These are phyloP conservation scores for Colletotrichum trifolii DNA, from an alignment of 2,329 filamentous ascomycete genomes.

Conservation along the genomic window DNA sequence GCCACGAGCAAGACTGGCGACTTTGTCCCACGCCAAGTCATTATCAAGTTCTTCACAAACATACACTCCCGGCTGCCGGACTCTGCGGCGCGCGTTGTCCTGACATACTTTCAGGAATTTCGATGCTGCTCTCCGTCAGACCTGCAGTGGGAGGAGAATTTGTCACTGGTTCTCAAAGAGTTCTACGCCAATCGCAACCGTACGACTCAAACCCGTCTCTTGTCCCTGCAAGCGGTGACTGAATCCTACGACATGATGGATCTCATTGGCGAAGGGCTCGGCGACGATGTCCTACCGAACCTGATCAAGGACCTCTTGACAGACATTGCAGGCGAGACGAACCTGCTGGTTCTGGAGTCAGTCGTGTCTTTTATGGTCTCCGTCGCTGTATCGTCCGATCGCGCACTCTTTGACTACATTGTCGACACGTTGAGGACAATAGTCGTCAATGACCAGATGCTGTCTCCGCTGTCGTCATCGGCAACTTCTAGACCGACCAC, in stretches of 20 bases:
- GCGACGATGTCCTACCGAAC: constrained; percentile 66
- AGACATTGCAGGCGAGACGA: constrained; percentile 70
- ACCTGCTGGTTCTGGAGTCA: constrained; percentile 72
- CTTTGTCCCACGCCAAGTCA: constrained; percentile 72
- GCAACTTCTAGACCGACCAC: constrained; percentile 42
- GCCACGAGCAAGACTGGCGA: constrained; percentile 59
- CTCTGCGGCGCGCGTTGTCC: constrained; percentile 70
- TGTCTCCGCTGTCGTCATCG: constrained; percentile 52
- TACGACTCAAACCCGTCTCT: constrained; percentile 70
- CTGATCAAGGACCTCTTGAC: constrained; percentile 72
- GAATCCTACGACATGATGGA: constrained; percentile 69
- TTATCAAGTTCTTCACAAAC: constrained; percentile 74
- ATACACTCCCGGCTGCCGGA: constrained; percentile 73
- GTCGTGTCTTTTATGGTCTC: constrained; percentile 73
- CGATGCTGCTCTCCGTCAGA: constrained; percentile 79
- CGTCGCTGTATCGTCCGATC: constrained; percentile 70
- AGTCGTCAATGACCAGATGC: constrained; percentile 60
- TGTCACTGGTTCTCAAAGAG: constrained; percentile 67
- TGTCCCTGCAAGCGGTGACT: constrained; percentile 70
- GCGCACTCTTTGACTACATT: constrained; percentile 69
- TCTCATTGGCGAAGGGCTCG: constrained; percentile 65
- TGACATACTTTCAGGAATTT: constrained; percentile 76
- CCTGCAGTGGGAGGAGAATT: constrained; percentile 73
- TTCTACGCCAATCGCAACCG: constrained; percentile 73
- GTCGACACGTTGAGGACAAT: constrained; percentile 63